phyloP scores from a whole-genome alignment of 1,284 basidiomycete species.

The Fomitopsis schrenkii region DNA sequence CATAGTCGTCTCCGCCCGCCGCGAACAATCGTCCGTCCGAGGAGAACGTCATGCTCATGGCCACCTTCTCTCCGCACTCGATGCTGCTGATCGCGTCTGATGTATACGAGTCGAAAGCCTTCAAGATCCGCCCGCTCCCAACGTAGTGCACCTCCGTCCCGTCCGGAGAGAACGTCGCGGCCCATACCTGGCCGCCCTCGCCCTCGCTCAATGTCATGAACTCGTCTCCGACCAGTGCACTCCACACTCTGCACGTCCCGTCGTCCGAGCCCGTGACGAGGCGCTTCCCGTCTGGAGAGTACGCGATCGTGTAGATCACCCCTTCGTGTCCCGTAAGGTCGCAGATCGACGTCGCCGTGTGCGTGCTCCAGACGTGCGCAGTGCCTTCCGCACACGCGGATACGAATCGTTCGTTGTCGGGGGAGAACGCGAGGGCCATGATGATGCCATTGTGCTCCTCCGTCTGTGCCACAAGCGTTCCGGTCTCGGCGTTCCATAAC shows the following conservation, averaged over 20 bases:
- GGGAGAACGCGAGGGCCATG: slow-evolving; percentile 13
- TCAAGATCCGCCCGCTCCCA: slow-evolving; percentile 6
- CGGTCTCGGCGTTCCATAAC: slow-evolving; percentile 13
- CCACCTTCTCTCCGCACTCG: not conserved
- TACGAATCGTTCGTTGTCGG: slow-evolving; percentile 14
- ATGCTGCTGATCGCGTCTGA: not conserved
- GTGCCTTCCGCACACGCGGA: slow-evolving; percentile 16
- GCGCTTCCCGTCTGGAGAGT: slow-evolving; percentile 11
- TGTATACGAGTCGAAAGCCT: slow-evolving; percentile 8
- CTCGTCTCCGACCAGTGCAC: slow-evolving; percentile 6
- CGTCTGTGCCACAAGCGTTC: not conserved
- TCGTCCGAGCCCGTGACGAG: slow-evolving; percentile 15
- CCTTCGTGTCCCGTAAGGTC: slow-evolving; percentile 10
- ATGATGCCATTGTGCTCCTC: slow-evolving; percentile 6
- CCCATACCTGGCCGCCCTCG: slow-evolving; percentile 8
- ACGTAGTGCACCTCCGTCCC: slow-evolving; percentile 7
- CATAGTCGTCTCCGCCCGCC: slow-evolving; percentile 8
- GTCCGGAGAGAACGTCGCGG: slow-evolving; percentile 12
- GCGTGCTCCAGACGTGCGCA: slow-evolving; percentile 18
- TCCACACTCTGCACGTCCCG: slow-evolving; percentile 11
- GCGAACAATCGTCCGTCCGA: slow-evolving; percentile 2
- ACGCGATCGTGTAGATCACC: slow-evolving; percentile 10
- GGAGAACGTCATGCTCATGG: slow-evolving; percentile 6
- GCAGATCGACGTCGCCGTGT: slow-evolving; percentile 5
- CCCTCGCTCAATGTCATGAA: slow-evolving; percentile 15